Evolutionary conservation across 2,329 filamentous ascomycete species (phyloP).

Genomic region (Apiospora koreana): DNA sequence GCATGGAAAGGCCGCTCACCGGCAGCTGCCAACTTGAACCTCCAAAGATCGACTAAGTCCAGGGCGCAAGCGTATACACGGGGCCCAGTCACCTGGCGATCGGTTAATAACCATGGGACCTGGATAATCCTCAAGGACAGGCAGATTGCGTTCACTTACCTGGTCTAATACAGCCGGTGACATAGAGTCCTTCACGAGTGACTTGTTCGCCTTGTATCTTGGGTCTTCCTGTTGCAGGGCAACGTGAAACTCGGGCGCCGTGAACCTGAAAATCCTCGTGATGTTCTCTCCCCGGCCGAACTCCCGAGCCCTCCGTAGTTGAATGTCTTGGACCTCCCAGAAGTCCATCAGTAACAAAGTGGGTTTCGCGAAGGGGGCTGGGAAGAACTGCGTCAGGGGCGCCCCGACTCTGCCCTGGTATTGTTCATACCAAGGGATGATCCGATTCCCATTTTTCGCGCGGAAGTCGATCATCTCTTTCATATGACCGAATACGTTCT

Average conservation of each 20-base stretch:
- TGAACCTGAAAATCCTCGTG: slow-evolving; percentile 19
- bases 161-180: slow-evolving; percentile 25
- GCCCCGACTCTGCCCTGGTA: not conserved
- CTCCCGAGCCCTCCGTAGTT: slow-evolving; percentile 33
- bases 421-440: too few species aligned
- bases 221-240: slow-evolving; percentile 28
- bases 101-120: too few species aligned
- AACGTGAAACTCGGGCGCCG: slow-evolving; percentile 31
- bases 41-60: slow-evolving; percentile 34
- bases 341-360: slow-evolving; percentile 35
- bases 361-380: slow-evolving; percentile 33
- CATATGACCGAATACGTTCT: too few species aligned
- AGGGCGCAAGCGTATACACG: slow-evolving; percentile 27
- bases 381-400: slow-evolving; percentile 37
- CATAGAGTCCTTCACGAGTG: slow-evolving; percentile 39
- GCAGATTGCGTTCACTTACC: too few species aligned
- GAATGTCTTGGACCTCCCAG: slow-evolving; percentile 30
- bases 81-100: slow-evolving; percentile 28
- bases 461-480: too few species aligned
- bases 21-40: slow-evolving; percentile 24
- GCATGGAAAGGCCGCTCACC: not conserved
- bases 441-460: too few species aligned
- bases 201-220: slow-evolving; percentile 29
- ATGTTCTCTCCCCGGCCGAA: slow-evolving; percentile 32
- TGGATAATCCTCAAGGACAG: too few species aligned